Percentiles rank a stretch among this genome's conserved stretches.
Conservation (phyloP, 140 eudicot species). For the Anethum foeniculum region DNA sequence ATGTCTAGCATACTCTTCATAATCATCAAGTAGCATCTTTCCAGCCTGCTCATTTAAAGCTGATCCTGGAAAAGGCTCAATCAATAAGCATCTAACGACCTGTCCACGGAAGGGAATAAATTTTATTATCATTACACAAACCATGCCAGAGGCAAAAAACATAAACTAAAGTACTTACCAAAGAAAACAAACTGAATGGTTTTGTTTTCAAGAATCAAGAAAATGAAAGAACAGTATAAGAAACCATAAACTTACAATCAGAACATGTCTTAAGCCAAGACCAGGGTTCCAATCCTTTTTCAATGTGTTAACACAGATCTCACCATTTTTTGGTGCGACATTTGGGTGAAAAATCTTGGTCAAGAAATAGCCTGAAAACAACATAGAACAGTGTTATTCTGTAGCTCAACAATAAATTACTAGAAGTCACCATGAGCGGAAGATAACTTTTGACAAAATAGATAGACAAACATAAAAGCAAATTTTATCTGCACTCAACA, state of each 20-base stretch:
- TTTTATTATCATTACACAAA: background rate
- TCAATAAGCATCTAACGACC: conserved; percentile 49
- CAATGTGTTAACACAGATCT: conserved; percentile 93
- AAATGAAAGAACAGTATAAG: background rate
- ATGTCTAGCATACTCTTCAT: too few relatives aligned
- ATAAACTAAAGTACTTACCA: background rate
- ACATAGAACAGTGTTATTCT: background rate
- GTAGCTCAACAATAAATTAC: conserved; percentile 2
- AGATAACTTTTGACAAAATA: background rate
- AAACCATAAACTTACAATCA: conserved; percentile 48
- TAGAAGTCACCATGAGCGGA: background rate
- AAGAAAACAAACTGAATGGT: background rate
- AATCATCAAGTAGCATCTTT: too few relatives aligned
- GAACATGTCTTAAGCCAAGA: conserved; percentile 89
- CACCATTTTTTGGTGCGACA: conserved; percentile 63
- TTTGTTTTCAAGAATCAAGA: background rate
- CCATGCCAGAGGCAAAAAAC: background rate
- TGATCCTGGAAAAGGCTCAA: too few relatives aligned
- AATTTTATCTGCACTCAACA: background rate
- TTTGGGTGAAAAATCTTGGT: conserved; percentile 98
- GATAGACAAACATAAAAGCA: background rate
- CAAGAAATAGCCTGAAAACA: conserved; percentile 61
- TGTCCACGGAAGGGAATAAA: conserved; percentile 15
- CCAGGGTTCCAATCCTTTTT: conserved; percentile 94
- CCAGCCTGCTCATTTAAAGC: too few relatives aligned